Evolutionary conservation across 768 basidiomycete genomes (phyloP), one percentile per base, ranked within the genome.

Genomic region (Psilocybe cyanescens): DNA sequence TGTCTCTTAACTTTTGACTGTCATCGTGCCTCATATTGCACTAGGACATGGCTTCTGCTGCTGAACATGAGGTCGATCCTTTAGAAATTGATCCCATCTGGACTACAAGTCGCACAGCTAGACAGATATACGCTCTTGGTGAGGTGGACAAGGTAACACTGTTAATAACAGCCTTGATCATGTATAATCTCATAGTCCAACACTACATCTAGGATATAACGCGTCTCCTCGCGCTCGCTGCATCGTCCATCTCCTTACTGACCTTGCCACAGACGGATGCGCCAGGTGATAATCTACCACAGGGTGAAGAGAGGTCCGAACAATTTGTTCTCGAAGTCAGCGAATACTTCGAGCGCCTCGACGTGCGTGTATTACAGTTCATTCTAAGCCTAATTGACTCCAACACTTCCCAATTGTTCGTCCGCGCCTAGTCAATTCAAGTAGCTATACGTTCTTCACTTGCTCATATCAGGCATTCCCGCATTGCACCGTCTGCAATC

Each of bases 401-500:
- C 49, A 48, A 17, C 46, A 28, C 35, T 35, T 65, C 24, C 49
- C 35, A 50, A 48, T 48, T 6, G 7, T 51, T 33, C 3, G 28
- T 6, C 11, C 11, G 11, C 30, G 31, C 57, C 33, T 68, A 92
- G 92, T 76, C 83, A n/a, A 90, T 94, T 60, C 92, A 94, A 72
- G 81, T 80, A 33, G 83, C 86, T 33, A 83, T 94, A 60, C 88
- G 92, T 41, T 90, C 91, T 12, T 89, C 89, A 3, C 78, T 94
- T 62, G 91, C 92, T 16, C 91, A 93, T 66, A 89, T 94, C 61
- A 83, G 91, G 9, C 86, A 90, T 68, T 89, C 91, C 8, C 87
- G 91, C 65, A 91, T 94, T 69, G 89, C 92, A 45, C 91, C 92
- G 8, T 90, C 91, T n/a, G 88, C 91, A n/a, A 92, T 94, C 68